Conservation (phyloP, 2,329 filamentous ascomycete genomes). For the Cladophialophora carrionii region DNA sequence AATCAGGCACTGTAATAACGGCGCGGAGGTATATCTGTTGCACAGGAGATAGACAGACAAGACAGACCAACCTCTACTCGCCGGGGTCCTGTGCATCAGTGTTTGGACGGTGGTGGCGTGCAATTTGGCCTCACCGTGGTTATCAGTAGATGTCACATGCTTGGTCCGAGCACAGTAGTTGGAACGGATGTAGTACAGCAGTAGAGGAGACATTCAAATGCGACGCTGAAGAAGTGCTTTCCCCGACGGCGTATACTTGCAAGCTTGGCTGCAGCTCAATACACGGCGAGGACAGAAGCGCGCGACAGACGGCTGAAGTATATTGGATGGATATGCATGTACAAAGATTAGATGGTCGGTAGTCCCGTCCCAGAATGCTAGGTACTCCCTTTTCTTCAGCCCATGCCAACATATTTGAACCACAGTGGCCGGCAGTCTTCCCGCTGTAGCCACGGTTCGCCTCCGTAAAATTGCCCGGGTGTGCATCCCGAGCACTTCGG, state of each 20-base stretch:
- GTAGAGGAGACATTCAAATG: background rate
- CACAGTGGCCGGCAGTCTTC: slow-evolving; percentile 96
- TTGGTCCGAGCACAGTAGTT: too few relatives aligned
- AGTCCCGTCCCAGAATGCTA: background rate
- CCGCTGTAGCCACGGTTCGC: slow-evolving; percentile 78
- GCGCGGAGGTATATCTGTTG: background rate
- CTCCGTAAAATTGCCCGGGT: slow-evolving; percentile 86
- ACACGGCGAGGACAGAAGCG: background rate
- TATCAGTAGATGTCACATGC: background rate
- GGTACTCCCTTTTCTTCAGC: slow-evolving; percentile 51
- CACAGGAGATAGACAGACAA: background rate
- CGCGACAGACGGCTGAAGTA: background rate
- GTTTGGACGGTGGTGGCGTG: background rate
- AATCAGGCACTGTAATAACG: background rate
- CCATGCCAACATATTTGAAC: slow-evolving; percentile 92
- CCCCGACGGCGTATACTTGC: background rate
- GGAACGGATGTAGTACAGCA: background rate
- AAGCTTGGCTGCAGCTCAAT: background rate
- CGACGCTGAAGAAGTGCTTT: background rate
- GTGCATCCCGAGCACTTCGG: slow-evolving; percentile 88
- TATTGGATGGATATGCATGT: slow-evolving; percentile 2
- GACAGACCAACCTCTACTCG: background rate
- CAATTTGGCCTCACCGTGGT: too few relatives aligned
- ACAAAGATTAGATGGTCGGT: background rate
- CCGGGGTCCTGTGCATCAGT: background rate